Evolutionary conservation across 1,139 yeast genomes (phyloP), one percentile per base, ranked within the genome.

Genomic region (Yamadazyma diospyri): DNA sequence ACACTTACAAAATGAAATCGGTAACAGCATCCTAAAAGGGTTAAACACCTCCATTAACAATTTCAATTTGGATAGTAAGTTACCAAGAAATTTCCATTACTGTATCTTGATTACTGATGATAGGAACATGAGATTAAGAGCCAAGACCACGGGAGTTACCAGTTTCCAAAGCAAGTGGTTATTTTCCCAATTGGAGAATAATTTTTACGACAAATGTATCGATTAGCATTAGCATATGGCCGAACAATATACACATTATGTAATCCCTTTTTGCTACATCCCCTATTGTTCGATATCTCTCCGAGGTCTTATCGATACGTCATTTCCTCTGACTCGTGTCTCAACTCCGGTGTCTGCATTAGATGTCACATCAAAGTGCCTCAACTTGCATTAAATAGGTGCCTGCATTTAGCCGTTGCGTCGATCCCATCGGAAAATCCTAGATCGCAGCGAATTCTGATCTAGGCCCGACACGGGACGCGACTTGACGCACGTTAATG

Each of bases 91-190:
- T 30, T 73, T 78, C 53, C 61, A 71, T 36, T 78, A 77, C 49
- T 76, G 81, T 46, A 69, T 81, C 16, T 58, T 83, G 33, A 73
- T 83, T 25, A 79, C 88, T 4, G 92, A 82, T 52, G 92, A 83
- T 52, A 63, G 81, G 37, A 81, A 78, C 43, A 78, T 82, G 85
- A 63, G 83, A 41, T 57, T 78, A 29, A 71, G 85, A 43, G 81
- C 87, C 2, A 72, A 76, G 46, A 67, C 79, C 9, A 69, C 76
- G 29, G 79, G 78, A 1, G 69, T 81, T 29, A 65, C 71, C 8
- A 69, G 78, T 34, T 75, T 69, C 53, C 78, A 76, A 41, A 76
- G 81, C 44, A 67, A 71, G 42, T 78, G 84, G 83, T 62, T 79
- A 38, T 78, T 78, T 53, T 55, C 57, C 33, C 76, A 70, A 40